Evolutionary conservation across 2,329 filamentous ascomycete species (phyloP).

Genomic region (Herpotrichia juniperi): DNA sequence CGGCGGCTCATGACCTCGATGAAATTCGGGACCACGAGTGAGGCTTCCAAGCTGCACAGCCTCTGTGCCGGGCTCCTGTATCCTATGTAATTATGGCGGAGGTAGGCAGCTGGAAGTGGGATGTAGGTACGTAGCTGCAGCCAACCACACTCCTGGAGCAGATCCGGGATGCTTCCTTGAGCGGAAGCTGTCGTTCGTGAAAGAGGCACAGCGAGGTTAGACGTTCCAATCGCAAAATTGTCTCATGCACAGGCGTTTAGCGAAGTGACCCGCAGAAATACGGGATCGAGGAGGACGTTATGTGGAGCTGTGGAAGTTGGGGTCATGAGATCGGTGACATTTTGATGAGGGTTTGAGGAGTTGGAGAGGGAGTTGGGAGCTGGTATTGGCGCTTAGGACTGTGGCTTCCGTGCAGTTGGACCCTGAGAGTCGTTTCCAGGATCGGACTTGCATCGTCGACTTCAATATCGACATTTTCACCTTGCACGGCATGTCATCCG

Average conservation of each 20-base stretch:
- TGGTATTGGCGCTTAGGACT: too few species aligned
- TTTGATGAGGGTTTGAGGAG: too few species aligned
- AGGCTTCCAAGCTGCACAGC: conserved; percentile 15
- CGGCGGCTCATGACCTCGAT: too few species aligned
- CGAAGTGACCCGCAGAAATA: conserved; percentile 7
- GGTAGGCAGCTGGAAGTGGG: background rate
- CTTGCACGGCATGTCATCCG: too few species aligned
- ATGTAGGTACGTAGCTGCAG: conserved; percentile 2
- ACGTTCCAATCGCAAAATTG: conserved; percentile 39
- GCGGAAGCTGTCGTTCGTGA: conserved; percentile 8
- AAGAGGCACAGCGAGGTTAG: background rate
- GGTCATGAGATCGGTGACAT: background rate
- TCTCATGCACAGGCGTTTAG: conserved; percentile 33
- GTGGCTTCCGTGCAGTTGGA: too few species aligned
- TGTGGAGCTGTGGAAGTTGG: too few species aligned
- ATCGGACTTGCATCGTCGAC: too few species aligned
- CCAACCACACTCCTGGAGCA: conserved; percentile 13
- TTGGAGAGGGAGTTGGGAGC: too few species aligned
- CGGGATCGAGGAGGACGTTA: background rate
- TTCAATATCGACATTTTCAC: too few species aligned
- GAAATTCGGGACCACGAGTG: too few species aligned
- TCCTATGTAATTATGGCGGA: background rate
- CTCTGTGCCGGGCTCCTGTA: conserved; percentile 3
- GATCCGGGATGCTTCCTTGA: conserved; percentile 1
- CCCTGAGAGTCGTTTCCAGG: too few species aligned